Evolutionary conservation across 257 asterid genomes (phyloP).

Genomic region (Ocimum tenuiflorum): DNA sequence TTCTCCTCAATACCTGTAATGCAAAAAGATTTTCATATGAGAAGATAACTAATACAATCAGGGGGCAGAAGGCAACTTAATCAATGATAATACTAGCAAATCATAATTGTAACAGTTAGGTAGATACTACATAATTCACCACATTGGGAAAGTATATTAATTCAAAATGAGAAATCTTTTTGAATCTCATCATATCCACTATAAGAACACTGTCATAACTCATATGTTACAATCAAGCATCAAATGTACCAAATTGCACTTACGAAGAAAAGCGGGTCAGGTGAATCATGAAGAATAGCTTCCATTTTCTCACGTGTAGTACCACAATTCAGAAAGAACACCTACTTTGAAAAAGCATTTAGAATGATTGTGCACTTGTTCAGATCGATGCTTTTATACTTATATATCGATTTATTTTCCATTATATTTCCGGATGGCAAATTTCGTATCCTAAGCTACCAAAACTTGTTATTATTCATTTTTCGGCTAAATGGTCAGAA

Average conservation of each 20-base stretch:
- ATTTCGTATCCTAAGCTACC: too few relatives aligned
- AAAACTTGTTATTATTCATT: too few relatives aligned
- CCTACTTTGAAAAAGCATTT: neutral
- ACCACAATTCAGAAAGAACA: neutral
- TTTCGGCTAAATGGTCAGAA: too few relatives aligned
- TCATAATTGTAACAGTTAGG: neutral
- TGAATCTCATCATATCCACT: neutral
- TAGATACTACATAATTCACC: too few relatives aligned
- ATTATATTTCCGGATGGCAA: too few relatives aligned
- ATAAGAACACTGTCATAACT: too few relatives aligned
- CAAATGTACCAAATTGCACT: neutral
- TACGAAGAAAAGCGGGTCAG: neutral
- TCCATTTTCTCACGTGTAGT: neutral
- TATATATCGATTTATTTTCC: too few relatives aligned
- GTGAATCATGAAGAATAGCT: neutral
- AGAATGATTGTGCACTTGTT: neutral
- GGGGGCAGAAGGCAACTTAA: neutral
- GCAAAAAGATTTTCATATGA: slow-evolving; percentile 15
- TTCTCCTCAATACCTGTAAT: slow-evolving; percentile 74
- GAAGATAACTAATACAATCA: neutral
- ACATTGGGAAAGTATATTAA: neutral
- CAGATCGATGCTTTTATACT: too few relatives aligned
- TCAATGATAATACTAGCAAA: slow-evolving; percentile 3
- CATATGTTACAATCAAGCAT: too few relatives aligned
- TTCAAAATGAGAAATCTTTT: neutral